Percentiles rank a stretch among this genome's conserved stretches.
These are phyloP conservation scores for Bromus sterilis DNA, from an alignment of 176 grass and related monocot genomes.

Conservation along the genomic window DNA sequence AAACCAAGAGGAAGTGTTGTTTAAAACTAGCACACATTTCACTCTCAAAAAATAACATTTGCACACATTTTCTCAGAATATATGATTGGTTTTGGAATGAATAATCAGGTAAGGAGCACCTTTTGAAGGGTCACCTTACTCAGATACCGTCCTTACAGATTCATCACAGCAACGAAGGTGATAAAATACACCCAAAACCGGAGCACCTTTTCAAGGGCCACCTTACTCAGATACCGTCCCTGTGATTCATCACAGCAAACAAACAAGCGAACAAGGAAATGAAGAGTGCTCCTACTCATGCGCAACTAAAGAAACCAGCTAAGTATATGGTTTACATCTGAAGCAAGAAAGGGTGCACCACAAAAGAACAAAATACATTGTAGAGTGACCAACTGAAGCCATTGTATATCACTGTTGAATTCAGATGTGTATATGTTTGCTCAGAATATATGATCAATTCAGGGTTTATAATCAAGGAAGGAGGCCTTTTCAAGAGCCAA, in stretches of 20 bases:
- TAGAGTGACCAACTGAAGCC: neutral
- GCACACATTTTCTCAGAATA: too few species aligned
- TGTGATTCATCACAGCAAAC: neutral
- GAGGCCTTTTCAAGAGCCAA: neutral
- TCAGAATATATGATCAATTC: slow-evolving; percentile 7
- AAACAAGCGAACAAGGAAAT: too few species aligned
- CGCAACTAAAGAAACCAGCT: neutral
- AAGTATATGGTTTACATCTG: neutral
- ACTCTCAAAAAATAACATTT: too few species aligned
- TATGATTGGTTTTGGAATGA: neutral
- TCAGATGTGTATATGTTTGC: neutral
- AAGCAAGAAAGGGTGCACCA: neutral
- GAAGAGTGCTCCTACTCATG: too few species aligned
- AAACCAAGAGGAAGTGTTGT: too few species aligned
- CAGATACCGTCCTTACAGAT: slow-evolving; percentile 5
- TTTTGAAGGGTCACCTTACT: neutral
- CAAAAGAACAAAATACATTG: neutral
- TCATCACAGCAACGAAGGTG: slow-evolving; percentile 9
- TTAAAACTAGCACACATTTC: too few species aligned
- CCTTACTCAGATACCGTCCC: slow-evolving; percentile 15
- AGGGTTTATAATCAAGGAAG: neutral
- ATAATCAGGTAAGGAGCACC: neutral
- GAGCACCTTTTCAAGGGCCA: neutral
- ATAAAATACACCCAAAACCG: neutral
- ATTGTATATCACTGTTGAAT: neutral